Conservation (phyloP, 2,329 filamentous ascomycete species). For the Claviceps humidiphila region DNA sequence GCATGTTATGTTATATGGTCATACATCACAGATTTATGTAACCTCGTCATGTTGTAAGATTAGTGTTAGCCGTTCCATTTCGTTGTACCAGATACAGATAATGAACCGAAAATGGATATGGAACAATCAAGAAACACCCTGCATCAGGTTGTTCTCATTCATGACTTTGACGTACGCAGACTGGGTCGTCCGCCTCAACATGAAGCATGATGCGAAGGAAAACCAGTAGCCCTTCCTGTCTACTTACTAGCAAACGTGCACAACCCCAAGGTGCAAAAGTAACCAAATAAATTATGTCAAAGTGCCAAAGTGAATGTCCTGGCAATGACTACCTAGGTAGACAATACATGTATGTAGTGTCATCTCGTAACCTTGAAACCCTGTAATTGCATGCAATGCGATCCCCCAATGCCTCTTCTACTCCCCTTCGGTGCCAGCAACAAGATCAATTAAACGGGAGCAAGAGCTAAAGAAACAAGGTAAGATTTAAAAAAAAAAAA, state of each 20-base stretch:
- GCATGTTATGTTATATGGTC: neutral
- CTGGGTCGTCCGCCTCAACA: too few species aligned
- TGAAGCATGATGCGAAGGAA: too few species aligned
- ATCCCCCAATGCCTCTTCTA: too few species aligned
- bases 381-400: too few species aligned
- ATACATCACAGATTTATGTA: neutral
- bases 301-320: neutral
- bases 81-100: neutral
- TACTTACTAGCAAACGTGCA: neutral
- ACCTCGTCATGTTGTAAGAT: neutral
- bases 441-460: neutral
- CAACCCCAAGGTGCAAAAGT: neutral
- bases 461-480: neutral
- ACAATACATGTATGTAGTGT: neutral
- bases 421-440: neutral
- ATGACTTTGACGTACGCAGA: too few species aligned
- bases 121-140: neutral
- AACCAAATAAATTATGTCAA: neutral
- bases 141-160: neutral
- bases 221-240: too few species aligned
- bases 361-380: too few species aligned
- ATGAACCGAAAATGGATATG: neutral
- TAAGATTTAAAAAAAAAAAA: neutral
- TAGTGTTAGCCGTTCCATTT: neutral
- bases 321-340: neutral